These are phyloP conservation scores for Pulicaria dysenterica DNA, from an alignment of 129 eudicot genomes.

Conservation along the genomic window DNA sequence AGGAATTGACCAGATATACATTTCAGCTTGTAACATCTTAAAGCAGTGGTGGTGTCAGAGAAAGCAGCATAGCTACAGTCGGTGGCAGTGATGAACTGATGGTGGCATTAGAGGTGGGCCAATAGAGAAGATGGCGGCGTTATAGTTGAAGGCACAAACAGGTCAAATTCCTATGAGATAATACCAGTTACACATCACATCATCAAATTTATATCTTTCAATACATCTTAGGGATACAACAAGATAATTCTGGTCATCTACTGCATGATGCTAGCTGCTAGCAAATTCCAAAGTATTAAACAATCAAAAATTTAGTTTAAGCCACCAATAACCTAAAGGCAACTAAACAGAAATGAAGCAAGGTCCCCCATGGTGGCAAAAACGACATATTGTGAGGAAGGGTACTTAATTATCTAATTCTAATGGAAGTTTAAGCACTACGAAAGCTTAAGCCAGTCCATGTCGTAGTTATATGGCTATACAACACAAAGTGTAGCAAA, in stretches of 20 bases:
- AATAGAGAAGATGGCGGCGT: no score
- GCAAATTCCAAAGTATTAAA: not conserved
- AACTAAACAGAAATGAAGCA: slow-evolving; percentile 2
- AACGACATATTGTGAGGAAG: not conserved
- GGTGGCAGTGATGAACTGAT: no score
- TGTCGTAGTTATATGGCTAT: slow-evolving; percentile 6
- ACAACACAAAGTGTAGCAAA: slow-evolving; percentile 7
- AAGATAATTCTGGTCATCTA: not conserved
- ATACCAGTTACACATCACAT: not conserved
- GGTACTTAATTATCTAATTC: not conserved
- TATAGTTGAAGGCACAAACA: no score
- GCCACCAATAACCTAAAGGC: not conserved
- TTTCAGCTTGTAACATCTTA: no score
- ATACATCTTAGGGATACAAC: not conserved
- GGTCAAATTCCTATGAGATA: no score
- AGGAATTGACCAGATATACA: no score
- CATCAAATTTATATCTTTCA: not conserved
- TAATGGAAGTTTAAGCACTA: not conserved
- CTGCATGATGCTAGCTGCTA: not conserved
- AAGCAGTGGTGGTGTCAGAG: no score
- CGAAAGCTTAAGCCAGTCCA: not conserved
- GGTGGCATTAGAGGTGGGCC: no score
- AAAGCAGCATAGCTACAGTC: no score
- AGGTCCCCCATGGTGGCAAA: slow-evolving; percentile 10
- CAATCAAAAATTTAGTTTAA: not conserved